A percentile compares a stretch with the other conserved stretches of the same genome.
Evolutionary conservation across 1,284 basidiomycete species (phyloP).

Genomic region (Termitomyces sp.): DNA sequence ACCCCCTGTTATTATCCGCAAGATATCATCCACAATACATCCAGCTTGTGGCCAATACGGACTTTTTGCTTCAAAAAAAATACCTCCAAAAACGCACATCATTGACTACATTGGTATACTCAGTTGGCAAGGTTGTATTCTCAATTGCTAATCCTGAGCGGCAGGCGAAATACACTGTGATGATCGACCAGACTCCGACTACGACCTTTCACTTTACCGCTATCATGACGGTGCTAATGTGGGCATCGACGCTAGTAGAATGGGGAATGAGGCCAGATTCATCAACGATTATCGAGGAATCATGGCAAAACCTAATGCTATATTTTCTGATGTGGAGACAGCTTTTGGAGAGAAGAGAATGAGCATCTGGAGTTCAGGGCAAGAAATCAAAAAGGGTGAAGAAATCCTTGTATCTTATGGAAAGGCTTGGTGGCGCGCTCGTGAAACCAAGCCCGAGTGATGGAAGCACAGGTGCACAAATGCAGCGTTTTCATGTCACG

Average conservation of each 20-base stretch:
- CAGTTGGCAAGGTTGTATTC: not conserved
- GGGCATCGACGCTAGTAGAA: slow-evolving; percentile 67
- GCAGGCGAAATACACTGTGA: slow-evolving; percentile 75
- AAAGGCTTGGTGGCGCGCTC: slow-evolving; percentile 82
- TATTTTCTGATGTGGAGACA: slow-evolving; percentile 61
- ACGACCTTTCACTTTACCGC: slow-evolving; percentile 80
- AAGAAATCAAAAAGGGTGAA: slow-evolving; percentile 70
- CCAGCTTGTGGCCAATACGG: slow-evolving; percentile 82
- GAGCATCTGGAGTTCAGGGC: slow-evolving; percentile 59
- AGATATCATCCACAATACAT: slow-evolving; percentile 45
- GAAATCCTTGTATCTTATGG: slow-evolving; percentile 90
- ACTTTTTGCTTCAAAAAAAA: slow-evolving; percentile 72
- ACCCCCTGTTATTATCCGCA: slow-evolving; percentile 39
- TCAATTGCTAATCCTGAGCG: not conserved
- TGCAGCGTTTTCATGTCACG: no score
- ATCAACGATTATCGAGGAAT: slow-evolving; percentile 86
- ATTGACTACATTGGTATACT: slow-evolving; percentile 71
- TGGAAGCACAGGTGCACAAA: not conserved
- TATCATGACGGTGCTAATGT: slow-evolving; percentile 48
- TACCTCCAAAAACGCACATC: slow-evolving; percentile 62
- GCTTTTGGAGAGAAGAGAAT: slow-evolving; percentile 68
- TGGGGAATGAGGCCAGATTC: slow-evolving; percentile 85
- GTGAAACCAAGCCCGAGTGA: slow-evolving; percentile 18
- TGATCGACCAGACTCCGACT: slow-evolving; percentile 67
- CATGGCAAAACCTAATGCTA: slow-evolving; percentile 61